A percentile compares a stretch with the other conserved stretches of the same genome.
These are phyloP conservation scores for Cutaneotrichosporon cavernicola DNA, from an alignment of 1,284 basidiomycete genomes.

Conservation along the genomic window DNA sequence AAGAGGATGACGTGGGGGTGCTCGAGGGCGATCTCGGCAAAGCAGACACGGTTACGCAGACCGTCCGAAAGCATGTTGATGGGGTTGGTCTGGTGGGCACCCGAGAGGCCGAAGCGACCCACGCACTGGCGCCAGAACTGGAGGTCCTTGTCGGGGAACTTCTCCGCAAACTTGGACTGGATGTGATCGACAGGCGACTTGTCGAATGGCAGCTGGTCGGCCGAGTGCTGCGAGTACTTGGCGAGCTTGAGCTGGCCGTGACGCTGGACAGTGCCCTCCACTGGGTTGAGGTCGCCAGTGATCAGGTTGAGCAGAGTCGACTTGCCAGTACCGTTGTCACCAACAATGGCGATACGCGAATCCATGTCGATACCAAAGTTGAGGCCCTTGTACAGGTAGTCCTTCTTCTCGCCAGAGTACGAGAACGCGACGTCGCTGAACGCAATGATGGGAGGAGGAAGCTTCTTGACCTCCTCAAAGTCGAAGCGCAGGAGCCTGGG, in stretches of 20 bases:
- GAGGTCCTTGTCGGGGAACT: conserved; percentile 92
- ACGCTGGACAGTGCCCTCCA: conserved; percentile 80
- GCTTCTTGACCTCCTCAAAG: conserved; percentile 90
- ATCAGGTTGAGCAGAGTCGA: conserved; percentile 96
- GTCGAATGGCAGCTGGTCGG: conserved; percentile 96
- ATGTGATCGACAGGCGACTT: conserved; percentile 92
- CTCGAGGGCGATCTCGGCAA: conserved; percentile 73
- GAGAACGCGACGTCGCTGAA: conserved; percentile 93
- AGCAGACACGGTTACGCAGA: conserved; percentile 74
- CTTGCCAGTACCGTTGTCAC: conserved; percentile 97
- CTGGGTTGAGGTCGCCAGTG: conserved; percentile 76
- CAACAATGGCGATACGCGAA: conserved; percentile 80
- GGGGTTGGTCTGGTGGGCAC: conserved; percentile 86
- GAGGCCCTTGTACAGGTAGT: conserved; percentile 83
- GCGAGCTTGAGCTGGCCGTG: conserved; percentile 90
- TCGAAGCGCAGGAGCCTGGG: conserved; percentile 80
- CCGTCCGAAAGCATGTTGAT: conserved; percentile 96
- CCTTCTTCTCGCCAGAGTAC: conserved; percentile 82
- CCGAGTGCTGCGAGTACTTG: conserved; percentile 97
- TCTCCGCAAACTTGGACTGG: conserved; percentile 72
- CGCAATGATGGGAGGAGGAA: conserved; percentile 96
- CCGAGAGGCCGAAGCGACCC: conserved; percentile 92
- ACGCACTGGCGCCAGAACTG: conserved; percentile 88
- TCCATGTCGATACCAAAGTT: conserved; percentile 86
- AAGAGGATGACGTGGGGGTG: conserved; percentile 85